phyloP scores from a whole-genome alignment of 768 basidiomycete genomes.

The Chalciporus sphaerocephalus region DNA sequence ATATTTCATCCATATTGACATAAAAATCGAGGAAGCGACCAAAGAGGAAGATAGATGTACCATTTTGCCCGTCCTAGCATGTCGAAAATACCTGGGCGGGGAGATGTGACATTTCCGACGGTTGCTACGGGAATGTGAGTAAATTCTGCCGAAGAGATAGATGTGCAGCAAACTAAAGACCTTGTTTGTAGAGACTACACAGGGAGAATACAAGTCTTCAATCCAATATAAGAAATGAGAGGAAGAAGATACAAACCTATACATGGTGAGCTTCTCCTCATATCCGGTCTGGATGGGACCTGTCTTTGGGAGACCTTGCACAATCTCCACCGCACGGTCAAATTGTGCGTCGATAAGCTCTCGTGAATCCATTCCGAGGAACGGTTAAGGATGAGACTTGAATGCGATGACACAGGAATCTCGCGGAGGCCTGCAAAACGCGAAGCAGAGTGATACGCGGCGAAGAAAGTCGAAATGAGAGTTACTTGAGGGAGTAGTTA shows the following conservation, averaged over 20 bases:
- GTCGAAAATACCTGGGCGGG: conserved; percentile 84
- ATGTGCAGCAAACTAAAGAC: conserved; percentile 34
- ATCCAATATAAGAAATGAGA: background rate
- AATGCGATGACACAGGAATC: background rate
- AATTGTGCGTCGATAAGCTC: conserved; percentile 81
- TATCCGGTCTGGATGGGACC: conserved; percentile 95
- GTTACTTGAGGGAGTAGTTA: too few species aligned
- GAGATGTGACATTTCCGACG: conserved; percentile 75
- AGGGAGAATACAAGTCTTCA: conserved; percentile 6
- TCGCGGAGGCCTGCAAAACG: background rate
- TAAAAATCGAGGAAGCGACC: conserved; percentile 12
- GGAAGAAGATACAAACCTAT: conserved; percentile 53
- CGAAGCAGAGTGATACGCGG: background rate
- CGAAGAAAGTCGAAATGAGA: too few species aligned
- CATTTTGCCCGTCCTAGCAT: conserved; percentile 93
- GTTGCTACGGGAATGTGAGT: conserved; percentile 54
- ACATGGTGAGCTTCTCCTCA: conserved; percentile 92
- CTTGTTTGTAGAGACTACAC: conserved; percentile 89
- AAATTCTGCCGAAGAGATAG: background rate
- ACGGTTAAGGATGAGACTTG: background rate
- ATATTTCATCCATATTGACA: conserved; percentile 14
- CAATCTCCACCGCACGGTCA: conserved; percentile 90
- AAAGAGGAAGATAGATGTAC: conserved; percentile 38
- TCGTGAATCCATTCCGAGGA: conserved; percentile 50
- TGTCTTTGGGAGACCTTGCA: conserved; percentile 87